Percentiles rank a stretch among this genome's conserved stretches.
Evolutionary conservation across 2,329 filamentous ascomycete species (phyloP).

Genomic region (Helminthosporium solani): DNA sequence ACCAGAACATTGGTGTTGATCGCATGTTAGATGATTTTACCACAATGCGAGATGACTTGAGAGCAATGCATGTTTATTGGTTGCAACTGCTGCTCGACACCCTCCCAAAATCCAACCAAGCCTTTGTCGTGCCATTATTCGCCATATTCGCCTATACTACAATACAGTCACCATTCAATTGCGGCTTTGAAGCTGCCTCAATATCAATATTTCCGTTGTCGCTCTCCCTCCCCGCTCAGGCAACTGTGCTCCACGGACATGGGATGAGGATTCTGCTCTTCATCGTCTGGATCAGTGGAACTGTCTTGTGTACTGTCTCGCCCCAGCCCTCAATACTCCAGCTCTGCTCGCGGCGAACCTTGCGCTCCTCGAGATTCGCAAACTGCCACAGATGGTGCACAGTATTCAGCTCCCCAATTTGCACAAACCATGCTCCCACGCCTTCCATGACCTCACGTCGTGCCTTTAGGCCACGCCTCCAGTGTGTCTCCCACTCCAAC

Average conservation of each 20-base stretch:
- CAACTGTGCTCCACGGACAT: slow-evolving; percentile 94
- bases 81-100: too few relatives aligned
- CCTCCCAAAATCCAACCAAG: too few relatives aligned
- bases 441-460: slow-evolving; percentile 97
- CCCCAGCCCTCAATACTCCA: slow-evolving; percentile 96
- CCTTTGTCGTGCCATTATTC: too few relatives aligned
- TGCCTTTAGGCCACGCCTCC: slow-evolving; percentile 87
- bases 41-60: too few relatives aligned
- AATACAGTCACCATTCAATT: too few relatives aligned
- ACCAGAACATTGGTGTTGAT: too few relatives aligned
- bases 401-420: slow-evolving; percentile 95
- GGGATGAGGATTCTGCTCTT: slow-evolving; percentile 90
- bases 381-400: slow-evolving; percentile 99
- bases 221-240: slow-evolving; percentile 48
- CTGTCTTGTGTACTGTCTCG: slow-evolving; percentile 96
- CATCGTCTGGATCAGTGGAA: slow-evolving; percentile 95
- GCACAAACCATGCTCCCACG: slow-evolving; percentile 96
- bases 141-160: too few relatives aligned
- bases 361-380: slow-evolving; percentile 91
- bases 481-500: slow-evolving; percentile 98
- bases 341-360: slow-evolving; percentile 85
- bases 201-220: too few relatives aligned
- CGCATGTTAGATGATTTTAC: too few relatives aligned
- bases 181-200: too few relatives aligned
- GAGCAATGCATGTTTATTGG: too few relatives aligned